Evolutionary conservation across 345 rosid genomes (phyloP).

Genomic region (Cardamine resedifolia): DNA sequence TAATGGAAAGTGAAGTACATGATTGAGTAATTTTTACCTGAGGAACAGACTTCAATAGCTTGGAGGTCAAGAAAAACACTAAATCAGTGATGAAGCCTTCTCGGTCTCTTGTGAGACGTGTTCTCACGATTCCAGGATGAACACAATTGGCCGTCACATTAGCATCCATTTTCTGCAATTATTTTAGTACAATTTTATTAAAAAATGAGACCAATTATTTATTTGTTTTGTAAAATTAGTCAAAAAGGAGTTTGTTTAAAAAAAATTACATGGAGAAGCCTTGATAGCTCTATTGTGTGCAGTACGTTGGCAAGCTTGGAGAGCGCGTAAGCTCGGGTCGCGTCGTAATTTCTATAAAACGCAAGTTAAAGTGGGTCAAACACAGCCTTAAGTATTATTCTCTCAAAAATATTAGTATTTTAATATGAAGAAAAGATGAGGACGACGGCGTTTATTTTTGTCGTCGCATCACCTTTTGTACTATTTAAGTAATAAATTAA

Average conservation of each 20-base stretch:
- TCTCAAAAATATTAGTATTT: neutral
- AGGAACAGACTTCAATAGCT: constrained; percentile 81
- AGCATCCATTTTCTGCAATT: constrained; percentile 68
- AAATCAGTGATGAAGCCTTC: constrained; percentile 81
- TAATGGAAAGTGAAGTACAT: neutral
- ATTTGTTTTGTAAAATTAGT: neutral
- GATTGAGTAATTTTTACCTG: constrained; percentile 48
- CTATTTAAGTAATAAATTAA: neutral
- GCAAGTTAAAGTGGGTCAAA: neutral
- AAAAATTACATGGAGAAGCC: constrained; percentile 44
- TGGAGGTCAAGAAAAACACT: constrained; percentile 78
- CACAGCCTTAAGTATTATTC: neutral
- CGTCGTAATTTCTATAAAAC: constrained; percentile 60
- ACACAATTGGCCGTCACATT: constrained; percentile 87
- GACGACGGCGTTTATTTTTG: constrained; percentile 41
- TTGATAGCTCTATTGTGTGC: constrained; percentile 81
- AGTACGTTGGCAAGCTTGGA: constrained; percentile 92
- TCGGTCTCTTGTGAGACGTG: constrained; percentile 87
- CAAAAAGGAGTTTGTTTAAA: neutral
- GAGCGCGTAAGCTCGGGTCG: constrained; percentile 94
- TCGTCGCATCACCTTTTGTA: constrained; percentile 31
- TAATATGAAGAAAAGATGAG: neutral
- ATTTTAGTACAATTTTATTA: neutral
- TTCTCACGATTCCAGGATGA: constrained; percentile 91
- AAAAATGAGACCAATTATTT: neutral